Percentiles rank a stretch among this genome's conserved stretches.
phyloP scores from a whole-genome alignment of 306 rosid genomes.

The Citrullus amarus region DNA sequence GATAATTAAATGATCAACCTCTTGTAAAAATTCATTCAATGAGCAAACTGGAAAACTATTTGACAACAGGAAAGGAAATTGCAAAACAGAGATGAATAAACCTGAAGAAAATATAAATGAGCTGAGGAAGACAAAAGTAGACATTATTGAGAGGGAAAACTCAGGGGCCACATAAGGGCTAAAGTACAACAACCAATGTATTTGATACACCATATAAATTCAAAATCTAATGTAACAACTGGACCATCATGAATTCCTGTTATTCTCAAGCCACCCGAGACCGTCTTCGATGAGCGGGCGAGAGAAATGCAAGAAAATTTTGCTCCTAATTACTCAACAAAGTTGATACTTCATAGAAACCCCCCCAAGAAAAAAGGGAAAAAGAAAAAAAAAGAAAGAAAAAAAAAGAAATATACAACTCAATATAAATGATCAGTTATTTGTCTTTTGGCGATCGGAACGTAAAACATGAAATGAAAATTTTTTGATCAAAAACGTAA shows the following conservation, averaged over 20 bases:
- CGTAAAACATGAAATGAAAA: conserved; percentile 2
- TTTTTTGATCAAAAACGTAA: conserved; percentile 5
- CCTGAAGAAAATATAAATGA: neutral
- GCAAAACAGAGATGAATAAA: neutral
- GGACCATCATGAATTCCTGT: conserved; percentile 2
- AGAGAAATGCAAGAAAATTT: conserved; percentile 10
- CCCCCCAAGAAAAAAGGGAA: neutral
- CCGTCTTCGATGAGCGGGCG: neutral
- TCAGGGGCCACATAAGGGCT: neutral
- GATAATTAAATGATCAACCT: too few species aligned
- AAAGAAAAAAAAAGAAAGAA: too few species aligned
- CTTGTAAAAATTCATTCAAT: neutral
- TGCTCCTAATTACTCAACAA: conserved; percentile 12
- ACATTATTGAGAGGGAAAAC: conserved; percentile 1
- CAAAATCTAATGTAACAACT: conserved; percentile 10
- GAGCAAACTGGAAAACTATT: neutral
- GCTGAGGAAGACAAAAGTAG: neutral
- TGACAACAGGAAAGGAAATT: neutral
- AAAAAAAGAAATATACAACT: conserved; percentile 17
- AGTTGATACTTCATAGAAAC: neutral
- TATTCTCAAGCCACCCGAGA: conserved; percentile 6
- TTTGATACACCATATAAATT: conserved; percentile 13
- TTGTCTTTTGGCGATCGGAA: neutral
- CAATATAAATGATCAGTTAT: conserved; percentile 9
- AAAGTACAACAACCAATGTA: conserved; percentile 9